phyloP scores from a whole-genome alignment of 148 eudicot species.

The Cornus florida region DNA sequence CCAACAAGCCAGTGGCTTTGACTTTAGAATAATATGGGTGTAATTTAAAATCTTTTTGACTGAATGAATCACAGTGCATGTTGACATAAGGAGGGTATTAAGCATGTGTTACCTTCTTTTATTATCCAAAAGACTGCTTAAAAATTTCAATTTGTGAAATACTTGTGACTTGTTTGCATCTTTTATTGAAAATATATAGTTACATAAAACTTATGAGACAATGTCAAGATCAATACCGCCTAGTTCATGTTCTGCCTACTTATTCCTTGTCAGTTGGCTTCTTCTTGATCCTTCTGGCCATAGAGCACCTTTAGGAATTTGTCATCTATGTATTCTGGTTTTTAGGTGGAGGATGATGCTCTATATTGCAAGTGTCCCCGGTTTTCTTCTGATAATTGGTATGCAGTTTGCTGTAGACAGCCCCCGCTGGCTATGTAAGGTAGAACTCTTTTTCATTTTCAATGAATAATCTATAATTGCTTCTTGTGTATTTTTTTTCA shows the following conservation, averaged over 20 bases:
- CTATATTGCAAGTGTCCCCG: slow-evolving; percentile 70
- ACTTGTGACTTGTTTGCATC: background rate
- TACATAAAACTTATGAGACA: background rate
- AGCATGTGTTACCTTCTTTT: background rate
- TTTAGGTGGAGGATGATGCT: slow-evolving; percentile 83
- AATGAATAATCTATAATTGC: background rate
- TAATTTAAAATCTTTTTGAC: background rate
- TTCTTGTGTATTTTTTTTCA: background rate
- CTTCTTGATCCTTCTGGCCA: background rate
- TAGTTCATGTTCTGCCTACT: background rate
- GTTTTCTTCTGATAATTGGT: slow-evolving; percentile 58
- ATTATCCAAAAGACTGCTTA: background rate
- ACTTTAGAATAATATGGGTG: background rate
- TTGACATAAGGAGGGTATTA: background rate
- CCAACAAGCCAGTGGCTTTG: background rate
- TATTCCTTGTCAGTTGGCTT: background rate
- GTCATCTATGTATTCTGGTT: slow-evolving; percentile 2
- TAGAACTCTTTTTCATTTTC: slow-evolving; percentile 27
- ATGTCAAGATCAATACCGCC: background rate
- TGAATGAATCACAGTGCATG: background rate
- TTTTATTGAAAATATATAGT: background rate
- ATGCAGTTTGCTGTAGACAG: slow-evolving; percentile 86
- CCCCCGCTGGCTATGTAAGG: slow-evolving; percentile 87
- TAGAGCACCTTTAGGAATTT: background rate
- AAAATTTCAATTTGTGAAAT: background rate